phyloP scores from a whole-genome alignment of 352 stramenopile species.

The Phytopythium montanum region DNA sequence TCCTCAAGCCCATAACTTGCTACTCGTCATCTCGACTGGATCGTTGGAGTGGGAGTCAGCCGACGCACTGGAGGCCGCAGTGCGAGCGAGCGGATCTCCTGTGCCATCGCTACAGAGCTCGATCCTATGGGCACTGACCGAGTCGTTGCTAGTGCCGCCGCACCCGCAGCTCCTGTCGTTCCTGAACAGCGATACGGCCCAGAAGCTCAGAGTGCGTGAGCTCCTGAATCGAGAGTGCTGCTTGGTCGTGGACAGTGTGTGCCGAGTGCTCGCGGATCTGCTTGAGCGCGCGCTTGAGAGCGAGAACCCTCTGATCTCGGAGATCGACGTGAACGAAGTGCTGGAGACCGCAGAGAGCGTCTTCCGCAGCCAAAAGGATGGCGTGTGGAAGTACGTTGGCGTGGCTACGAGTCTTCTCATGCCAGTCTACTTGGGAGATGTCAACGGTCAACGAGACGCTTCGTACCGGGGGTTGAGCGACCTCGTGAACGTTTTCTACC shows the following conservation, averaged over 20 bases:
- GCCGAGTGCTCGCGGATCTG: not conserved
- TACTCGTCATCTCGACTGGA: not conserved
- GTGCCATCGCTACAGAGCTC: not conserved
- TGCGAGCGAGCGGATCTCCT: not conserved
- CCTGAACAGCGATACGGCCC: not conserved
- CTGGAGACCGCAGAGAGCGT: slow-evolving; percentile 25
- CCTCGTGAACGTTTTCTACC: slow-evolving; percentile 65
- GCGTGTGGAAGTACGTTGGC: slow-evolving; percentile 29
- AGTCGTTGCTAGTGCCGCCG: slow-evolving; percentile 1
- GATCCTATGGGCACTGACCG: not conserved
- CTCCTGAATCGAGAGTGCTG: slow-evolving; percentile 2
- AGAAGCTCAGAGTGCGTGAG: not conserved
- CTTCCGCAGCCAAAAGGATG: slow-evolving; percentile 20
- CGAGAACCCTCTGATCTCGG: slow-evolving; percentile 35
- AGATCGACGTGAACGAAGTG: slow-evolving; percentile 35
- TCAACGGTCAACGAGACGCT: not conserved
- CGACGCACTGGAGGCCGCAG: not conserved
- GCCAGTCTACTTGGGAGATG: slow-evolving; percentile 4
- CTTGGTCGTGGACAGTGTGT: not conserved
- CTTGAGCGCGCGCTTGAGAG: slow-evolving; percentile 13
- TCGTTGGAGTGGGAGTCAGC: slow-evolving; percentile 4
- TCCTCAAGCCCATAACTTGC: not conserved
- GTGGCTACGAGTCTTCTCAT: slow-evolving; percentile 16
- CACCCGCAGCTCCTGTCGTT: not conserved
- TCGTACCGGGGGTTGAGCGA: slow-evolving; percentile 26